Evolutionary conservation across 2,329 filamentous ascomycete genomes (phyloP), one percentile per base, ranked within the genome.

Genomic region (Trichophyton verrucosum): DNA sequence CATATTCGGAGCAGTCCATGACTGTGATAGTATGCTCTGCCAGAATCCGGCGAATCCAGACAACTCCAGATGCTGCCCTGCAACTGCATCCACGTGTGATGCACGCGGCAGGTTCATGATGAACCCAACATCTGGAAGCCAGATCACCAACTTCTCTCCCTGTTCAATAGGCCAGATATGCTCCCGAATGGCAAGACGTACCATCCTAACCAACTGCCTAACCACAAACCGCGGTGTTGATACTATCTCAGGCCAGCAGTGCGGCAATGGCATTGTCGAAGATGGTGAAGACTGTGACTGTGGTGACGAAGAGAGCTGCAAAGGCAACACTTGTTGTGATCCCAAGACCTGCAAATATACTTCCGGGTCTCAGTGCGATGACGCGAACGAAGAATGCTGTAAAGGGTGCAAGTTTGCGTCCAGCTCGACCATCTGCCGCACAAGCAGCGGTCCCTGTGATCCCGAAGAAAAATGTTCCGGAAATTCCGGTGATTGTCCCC

Each of bases 241-340:
- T 36, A 94, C 88, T 30, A 89, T 95, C 66, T 87, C 85, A 0
- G 89, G 87, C 60, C 87, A 86, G 67, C 86, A 91, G 70, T 99
- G 94, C 74, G 94, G 94, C 61, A 99, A 99, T 74, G 94, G 94
- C 60, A 97, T 99, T 65, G 94, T 99, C 58, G 94, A 97, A 75
- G 78, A 82, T 17, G 94, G 90, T 64, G 94, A 99, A 75, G 88
- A 99, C 59, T 99, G 94, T 74, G 94, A 99, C 74, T 99, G 94
- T 69, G 94, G 94, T 64, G 92, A 92, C 60, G 76, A 78, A 13
- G 74, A 77, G 13, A 83, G 82, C 44, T 99, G 94, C 71, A 83
- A 79, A 24, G 74, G 80, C 68, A 94, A 97, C 74, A 70, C 73
- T 13, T 99, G 94, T 78, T 99, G 94, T 75, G 81, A 99, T 67